A percentile compares a stretch with the other conserved stretches of the same genome.
These are phyloP conservation scores for Mixia osmundae DNA, from an alignment of 1,284 basidiomycete species.

Conservation along the genomic window DNA sequence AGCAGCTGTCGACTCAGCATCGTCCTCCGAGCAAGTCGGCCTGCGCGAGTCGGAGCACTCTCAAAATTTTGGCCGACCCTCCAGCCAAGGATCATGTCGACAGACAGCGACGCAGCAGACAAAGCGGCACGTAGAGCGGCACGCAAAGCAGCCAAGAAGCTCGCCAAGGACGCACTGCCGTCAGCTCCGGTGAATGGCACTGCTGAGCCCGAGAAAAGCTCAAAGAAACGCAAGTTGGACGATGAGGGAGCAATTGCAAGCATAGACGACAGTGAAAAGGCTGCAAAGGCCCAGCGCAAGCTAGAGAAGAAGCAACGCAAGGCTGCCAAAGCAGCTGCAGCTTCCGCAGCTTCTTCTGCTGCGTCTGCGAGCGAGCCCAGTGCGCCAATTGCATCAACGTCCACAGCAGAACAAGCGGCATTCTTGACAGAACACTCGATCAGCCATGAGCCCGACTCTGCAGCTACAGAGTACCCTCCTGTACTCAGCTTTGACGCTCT, in stretches of 20 bases:
- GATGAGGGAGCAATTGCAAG: conserved; percentile 9
- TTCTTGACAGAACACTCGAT: conserved; percentile 52
- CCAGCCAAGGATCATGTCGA: neutral
- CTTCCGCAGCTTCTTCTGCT: conserved; percentile 7
- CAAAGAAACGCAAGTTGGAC: neutral
- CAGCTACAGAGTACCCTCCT: conserved; percentile 33
- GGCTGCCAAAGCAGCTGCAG: conserved; percentile 5
- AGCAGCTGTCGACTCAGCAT: too few species aligned
- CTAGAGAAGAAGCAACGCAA: conserved; percentile 22
- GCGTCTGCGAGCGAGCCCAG: conserved; percentile 6
- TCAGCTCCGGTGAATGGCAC: neutral
- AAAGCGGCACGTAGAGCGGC: conserved; percentile 1
- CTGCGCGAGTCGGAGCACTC: too few species aligned
- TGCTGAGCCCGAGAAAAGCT: conserved; percentile 1
- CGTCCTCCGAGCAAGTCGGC: too few species aligned
- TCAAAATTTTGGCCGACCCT: too few species aligned
- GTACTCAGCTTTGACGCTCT: conserved; percentile 51
- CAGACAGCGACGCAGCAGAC: neutral
- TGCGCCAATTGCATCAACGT: conserved; percentile 2
- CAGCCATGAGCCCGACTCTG: conserved; percentile 34
- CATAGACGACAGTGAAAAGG: conserved; percentile 10
- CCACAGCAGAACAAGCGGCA: conserved; percentile 29
- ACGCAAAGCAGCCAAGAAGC: neutral
- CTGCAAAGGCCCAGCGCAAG: conserved; percentile 5
- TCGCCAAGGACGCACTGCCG: neutral